phyloP scores from a whole-genome alignment of 345 rosid genomes.

The Mallotus nudiflorus region DNA sequence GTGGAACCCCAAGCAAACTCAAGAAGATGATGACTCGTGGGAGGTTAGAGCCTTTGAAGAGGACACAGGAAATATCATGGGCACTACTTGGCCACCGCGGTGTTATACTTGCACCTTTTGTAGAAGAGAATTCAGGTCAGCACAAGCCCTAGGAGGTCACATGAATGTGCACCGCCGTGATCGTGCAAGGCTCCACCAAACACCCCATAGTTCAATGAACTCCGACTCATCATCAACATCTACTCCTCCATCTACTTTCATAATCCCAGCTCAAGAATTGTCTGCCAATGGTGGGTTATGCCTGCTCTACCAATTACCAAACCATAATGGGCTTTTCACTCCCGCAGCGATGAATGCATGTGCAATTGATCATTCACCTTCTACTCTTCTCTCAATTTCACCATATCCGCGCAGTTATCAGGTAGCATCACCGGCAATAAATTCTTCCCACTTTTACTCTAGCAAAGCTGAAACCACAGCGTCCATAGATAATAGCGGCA shows the following conservation, averaged over 20 bases:
- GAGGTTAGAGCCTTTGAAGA: constrained; percentile 90
- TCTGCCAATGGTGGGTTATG: constrained; percentile 51
- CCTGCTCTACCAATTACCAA: constrained; percentile 66
- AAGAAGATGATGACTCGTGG: constrained; percentile 84
- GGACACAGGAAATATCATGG: constrained; percentile 68
- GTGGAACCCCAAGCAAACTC: constrained; percentile 66
- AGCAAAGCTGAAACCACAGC: constrained; percentile 26
- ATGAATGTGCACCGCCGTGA: constrained; percentile 99
- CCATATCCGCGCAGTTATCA: constrained; percentile 31
- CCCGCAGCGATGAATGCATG: constrained; percentile 22
- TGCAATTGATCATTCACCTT: constrained; percentile 39
- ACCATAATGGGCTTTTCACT: constrained; percentile 45
- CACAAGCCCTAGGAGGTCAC: constrained; percentile 99
- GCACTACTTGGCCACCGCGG: constrained; percentile 97
- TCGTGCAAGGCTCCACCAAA: constrained; percentile 73
- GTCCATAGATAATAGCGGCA: constrained; percentile 18
- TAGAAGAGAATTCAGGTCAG: constrained; percentile 88
- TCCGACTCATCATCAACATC: constrained; percentile 8
- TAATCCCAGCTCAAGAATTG: constrained; percentile 50
- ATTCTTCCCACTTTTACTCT: constrained; percentile 23
- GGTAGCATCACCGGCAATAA: background rate
- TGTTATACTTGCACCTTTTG: constrained; percentile 94
- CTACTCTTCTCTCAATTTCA: constrained; percentile 50
- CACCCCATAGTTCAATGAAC: constrained; percentile 25
- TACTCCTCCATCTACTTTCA: constrained; percentile 31